A percentile compares a stretch with the other conserved stretches of the same genome.
Conservation (phyloP, 2,329 filamentous ascomycete genomes). For the Acarospora socialis region DNA sequence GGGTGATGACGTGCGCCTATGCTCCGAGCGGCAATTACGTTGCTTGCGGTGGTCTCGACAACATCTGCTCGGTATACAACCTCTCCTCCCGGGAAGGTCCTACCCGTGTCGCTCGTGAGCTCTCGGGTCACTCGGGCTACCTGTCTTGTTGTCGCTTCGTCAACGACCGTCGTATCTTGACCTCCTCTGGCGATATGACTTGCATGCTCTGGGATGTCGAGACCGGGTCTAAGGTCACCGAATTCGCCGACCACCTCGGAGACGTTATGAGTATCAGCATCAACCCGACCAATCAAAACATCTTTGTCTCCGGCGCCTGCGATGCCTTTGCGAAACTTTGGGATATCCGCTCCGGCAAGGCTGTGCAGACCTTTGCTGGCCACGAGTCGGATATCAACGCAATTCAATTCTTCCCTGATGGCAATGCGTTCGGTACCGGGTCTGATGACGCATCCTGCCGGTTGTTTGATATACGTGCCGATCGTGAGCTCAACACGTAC, state of each 20-base stretch:
- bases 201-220: conserved; percentile 99
- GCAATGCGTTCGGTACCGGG: conserved; percentile 94
- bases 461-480: conserved; percentile 92
- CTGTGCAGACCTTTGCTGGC: conserved; percentile 94
- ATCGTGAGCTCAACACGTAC: conserved; percentile 60
- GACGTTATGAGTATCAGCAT: conserved; percentile 99
- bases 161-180: conserved; percentile 94
- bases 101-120: conserved; percentile 84
- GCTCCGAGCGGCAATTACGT: conserved; percentile 97
- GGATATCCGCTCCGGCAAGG: conserved; percentile 97
- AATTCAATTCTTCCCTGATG: conserved; percentile 98
- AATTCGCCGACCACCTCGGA: conserved; percentile 94
- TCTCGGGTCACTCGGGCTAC: conserved; percentile 94
- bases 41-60: conserved; percentile 94
- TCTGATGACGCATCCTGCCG: conserved; percentile 96
- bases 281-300: conserved; percentile 97
- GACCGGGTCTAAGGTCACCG: conserved; percentile 89
- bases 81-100: conserved; percentile 94
- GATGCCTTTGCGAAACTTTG: conserved; percentile 97
- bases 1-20: conserved; percentile 99
- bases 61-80: conserved; percentile 99
- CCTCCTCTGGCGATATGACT: conserved; percentile 97
- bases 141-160: conserved; percentile 98
- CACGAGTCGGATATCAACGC: conserved; percentile 99
- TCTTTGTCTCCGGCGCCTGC: conserved; percentile 97